A percentile compares a stretch with the other conserved stretches of the same genome.
These are phyloP conservation scores for Aspergillus conjunctus DNA, from an alignment of 495 filamentous ascomycete genomes.

Conservation along the genomic window DNA sequence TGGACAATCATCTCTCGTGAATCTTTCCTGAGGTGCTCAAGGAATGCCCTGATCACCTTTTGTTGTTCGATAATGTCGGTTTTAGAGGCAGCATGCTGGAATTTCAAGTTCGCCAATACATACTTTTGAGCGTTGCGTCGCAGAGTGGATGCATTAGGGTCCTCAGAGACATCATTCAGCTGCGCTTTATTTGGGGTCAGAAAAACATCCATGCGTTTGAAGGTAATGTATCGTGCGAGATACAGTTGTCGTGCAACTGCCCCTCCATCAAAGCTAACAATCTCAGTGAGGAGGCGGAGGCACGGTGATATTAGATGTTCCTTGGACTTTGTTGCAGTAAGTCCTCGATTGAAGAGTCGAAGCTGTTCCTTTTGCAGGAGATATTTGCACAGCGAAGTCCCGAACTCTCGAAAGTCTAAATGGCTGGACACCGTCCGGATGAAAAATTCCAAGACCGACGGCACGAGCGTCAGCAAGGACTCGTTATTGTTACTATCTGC, in stretches of 20 bases:
- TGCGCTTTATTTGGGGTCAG: constrained; percentile 47
- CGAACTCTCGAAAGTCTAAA: constrained; percentile 70
- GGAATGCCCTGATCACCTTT: constrained; percentile 67
- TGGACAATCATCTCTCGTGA: constrained; percentile 68
- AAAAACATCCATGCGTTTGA: constrained; percentile 67
- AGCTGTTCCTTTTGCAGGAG: constrained; percentile 72
- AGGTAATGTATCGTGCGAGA: constrained; percentile 66
- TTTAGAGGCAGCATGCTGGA: constrained; percentile 69
- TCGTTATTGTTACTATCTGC: constrained; percentile 73
- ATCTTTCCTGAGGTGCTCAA: constrained; percentile 72
- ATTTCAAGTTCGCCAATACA: constrained; percentile 70
- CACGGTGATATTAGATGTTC: constrained; percentile 84
- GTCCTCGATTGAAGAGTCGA: constrained; percentile 68
- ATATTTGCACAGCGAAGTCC: constrained; percentile 70
- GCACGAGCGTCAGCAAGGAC: constrained; percentile 69
- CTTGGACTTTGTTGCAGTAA: constrained; percentile 73
- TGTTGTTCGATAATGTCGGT: constrained; percentile 72
- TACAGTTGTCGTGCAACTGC: constrained; percentile 71
- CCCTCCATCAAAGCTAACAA: constrained; percentile 79
- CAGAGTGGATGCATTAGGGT: constrained; percentile 65
- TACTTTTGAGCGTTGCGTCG: constrained; percentile 75
- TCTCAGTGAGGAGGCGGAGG: constrained; percentile 76
- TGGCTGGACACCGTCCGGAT: constrained; percentile 69
- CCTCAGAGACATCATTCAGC: constrained; percentile 55
- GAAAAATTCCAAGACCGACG: constrained; percentile 74